Conservation (phyloP, 1,284 basidiomycete genomes). For the Amylostereum chailletii region DNA sequence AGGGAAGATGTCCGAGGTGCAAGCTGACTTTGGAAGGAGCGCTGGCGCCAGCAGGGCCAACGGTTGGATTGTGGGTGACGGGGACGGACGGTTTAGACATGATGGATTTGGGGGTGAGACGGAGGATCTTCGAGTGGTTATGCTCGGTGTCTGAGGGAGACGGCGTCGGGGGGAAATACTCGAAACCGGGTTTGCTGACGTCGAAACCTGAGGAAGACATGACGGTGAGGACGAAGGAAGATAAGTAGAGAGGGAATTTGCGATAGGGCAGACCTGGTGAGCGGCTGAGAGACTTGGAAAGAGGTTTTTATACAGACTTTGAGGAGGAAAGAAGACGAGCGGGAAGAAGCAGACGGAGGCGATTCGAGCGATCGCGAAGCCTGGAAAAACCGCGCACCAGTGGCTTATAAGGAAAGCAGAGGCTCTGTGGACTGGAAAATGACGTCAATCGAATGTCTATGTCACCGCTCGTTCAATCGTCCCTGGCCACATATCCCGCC, state of each 20-base stretch:
- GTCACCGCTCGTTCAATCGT: too few species aligned
- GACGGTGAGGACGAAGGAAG: not conserved
- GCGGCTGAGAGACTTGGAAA: too few species aligned
- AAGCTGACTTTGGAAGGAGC: conserved; percentile 24
- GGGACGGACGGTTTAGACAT: not conserved
- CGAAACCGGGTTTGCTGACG: conserved; percentile 11
- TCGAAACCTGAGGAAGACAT: conserved; percentile 10
- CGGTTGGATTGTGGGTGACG: conserved; percentile 2
- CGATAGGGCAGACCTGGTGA: not conserved
- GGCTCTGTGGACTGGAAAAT: too few species aligned
- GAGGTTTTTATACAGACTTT: too few species aligned
- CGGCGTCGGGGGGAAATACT: conserved; percentile 14
- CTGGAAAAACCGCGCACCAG: too few species aligned
- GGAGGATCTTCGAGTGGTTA: not conserved
- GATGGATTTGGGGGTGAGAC: conserved; percentile 6
- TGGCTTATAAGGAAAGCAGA: too few species aligned
- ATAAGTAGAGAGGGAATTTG: not conserved
- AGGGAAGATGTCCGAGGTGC: conserved; percentile 62
- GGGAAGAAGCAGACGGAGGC: too few species aligned
- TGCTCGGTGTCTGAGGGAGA: conserved; percentile 12
- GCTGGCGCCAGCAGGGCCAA: not conserved
- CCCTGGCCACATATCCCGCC: too few species aligned
- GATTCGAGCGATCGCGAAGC: too few species aligned
- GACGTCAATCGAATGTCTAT: too few species aligned
- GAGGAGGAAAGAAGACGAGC: too few species aligned